These are phyloP conservation scores for Candida silvicultrix DNA, from an alignment of 805 yeast genomes.

Conservation along the genomic window DNA sequence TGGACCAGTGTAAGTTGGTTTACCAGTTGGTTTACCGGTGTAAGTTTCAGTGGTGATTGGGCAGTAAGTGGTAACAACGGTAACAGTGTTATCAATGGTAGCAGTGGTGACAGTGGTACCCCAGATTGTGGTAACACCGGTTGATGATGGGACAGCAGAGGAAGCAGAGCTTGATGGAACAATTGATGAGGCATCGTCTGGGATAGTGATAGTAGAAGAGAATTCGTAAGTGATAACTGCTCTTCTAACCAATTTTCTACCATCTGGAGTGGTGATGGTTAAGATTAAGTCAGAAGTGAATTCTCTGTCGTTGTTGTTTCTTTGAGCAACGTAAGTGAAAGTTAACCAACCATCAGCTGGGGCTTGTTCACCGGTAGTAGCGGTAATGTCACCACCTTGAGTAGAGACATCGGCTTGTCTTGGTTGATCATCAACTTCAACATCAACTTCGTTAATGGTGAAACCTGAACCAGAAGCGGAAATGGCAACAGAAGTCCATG, in stretches of 20 bases:
- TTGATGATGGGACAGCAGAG: not conserved
- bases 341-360: not conserved
- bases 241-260: not conserved
- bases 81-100: conserved; percentile 3
- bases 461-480: conserved; percentile 4
- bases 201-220: not conserved
- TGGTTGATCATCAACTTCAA: conserved; percentile 5
- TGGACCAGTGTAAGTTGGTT: conserved; percentile 8
- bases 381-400: conserved; percentile 1
- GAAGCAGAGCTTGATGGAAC: not conserved
- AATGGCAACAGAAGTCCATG: conserved; percentile 6
- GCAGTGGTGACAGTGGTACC: conserved; percentile 17
- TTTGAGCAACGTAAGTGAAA: not conserved
- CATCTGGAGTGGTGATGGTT: not conserved
- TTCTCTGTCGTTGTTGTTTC: not conserved
- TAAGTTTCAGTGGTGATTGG: conserved; percentile 6
- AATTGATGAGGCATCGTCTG: not conserved
- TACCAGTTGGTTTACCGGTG: conserved; percentile 2
- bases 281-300: not conserved
- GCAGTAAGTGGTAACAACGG: conserved; percentile 25
- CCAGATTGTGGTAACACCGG: conserved; percentile 5
- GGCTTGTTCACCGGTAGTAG: not conserved
- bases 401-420: conserved; percentile 1
- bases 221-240: not conserved
- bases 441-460: conserved; percentile 2